Conservation (phyloP, 1,284 basidiomycete genomes). For the Papiliotrema terrestris region DNA sequence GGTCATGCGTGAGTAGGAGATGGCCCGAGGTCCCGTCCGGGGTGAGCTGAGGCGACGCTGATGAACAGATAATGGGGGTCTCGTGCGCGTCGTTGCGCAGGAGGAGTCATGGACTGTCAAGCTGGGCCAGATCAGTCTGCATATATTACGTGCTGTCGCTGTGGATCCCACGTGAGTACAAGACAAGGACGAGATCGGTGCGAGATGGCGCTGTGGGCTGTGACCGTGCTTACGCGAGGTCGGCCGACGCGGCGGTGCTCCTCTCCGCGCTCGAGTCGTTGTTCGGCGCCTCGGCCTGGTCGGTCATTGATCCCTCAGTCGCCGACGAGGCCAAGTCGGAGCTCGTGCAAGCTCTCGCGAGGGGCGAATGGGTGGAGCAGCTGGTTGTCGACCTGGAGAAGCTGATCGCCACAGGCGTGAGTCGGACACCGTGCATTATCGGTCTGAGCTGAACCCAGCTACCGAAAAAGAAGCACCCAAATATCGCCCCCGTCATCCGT, state of each 20-base stretch:
- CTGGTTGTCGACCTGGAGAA: constrained; percentile 24
- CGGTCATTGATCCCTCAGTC: neutral
- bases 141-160: constrained; percentile 5
- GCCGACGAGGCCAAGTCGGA: neutral
- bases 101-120: neutral
- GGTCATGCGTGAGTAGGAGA: too few relatives aligned
- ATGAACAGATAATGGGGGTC: too few relatives aligned
- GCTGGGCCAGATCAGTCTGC: neutral
- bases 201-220: neutral
- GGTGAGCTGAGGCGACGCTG: neutral
- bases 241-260: neutral
- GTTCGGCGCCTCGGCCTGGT: constrained; percentile 16
- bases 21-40: neutral
- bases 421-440: constrained; percentile 3
- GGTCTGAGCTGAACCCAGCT: constrained; percentile 5
- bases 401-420: constrained; percentile 30
- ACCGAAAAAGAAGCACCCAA: constrained; percentile 43
- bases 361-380: constrained; percentile 30
- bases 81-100: neutral
- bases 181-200: neutral
- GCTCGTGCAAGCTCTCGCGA: constrained; percentile 14
- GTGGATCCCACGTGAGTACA: constrained; percentile 13
- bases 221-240: neutral
- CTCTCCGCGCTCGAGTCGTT: constrained; percentile 5
- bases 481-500: constrained; percentile 27